phyloP scores from a whole-genome alignment of 2,329 filamentous ascomycete species.

The Hypoxylon sp. region DNA sequence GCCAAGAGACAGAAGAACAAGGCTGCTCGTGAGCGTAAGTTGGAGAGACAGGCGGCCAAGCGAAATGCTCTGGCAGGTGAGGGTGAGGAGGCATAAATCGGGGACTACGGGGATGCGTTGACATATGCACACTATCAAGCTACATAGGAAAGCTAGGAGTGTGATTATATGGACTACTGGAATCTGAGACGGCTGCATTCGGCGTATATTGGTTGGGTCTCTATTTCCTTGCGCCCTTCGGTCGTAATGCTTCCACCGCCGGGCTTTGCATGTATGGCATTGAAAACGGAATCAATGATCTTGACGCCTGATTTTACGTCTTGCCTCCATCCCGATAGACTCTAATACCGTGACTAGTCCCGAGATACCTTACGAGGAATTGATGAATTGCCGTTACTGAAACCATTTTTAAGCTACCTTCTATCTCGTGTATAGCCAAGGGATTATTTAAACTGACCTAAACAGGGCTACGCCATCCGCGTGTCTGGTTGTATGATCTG shows the following conservation, averaged over 20 bases:
- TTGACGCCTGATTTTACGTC: conserved; percentile 51
- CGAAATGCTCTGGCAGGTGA: conserved; percentile 86
- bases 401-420: no score
- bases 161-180: conserved; percentile 51
- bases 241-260: conserved; percentile 54
- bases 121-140: conserved; percentile 51
- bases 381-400: conserved; percentile 1
- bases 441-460: no score
- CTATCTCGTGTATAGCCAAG: no score
- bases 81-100: conserved; percentile 68
- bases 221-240: conserved; percentile 57
- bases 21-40: conserved; percentile 98
- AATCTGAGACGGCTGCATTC: conserved; percentile 58
- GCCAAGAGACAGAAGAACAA: conserved; percentile 99
- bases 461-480: no score
- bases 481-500: no score
- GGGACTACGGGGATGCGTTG: conserved; percentile 50
- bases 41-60: conserved; percentile 93
- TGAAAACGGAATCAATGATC: conserved; percentile 69
- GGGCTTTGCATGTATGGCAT: conserved; percentile 68
- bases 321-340: not conserved
- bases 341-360: conserved; percentile 1
- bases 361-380: not conserved
- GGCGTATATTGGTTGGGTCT: conserved; percentile 65
- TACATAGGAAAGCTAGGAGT: conserved; percentile 49